Evolutionary conservation across 73 alveolate genomes (phyloP).

Genomic region (Stentor roeselii): DNA sequence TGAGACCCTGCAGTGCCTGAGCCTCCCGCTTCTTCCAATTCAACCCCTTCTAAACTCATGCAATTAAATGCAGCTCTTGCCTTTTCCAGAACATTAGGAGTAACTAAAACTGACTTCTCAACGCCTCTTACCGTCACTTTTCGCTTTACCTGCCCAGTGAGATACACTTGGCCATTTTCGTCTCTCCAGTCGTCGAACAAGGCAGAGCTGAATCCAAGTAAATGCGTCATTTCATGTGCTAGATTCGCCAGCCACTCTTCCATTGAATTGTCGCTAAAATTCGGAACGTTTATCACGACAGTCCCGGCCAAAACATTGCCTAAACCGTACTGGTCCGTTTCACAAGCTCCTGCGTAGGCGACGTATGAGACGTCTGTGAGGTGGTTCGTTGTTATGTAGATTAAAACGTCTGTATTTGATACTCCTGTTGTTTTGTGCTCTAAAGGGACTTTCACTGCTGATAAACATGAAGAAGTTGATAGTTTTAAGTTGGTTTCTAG

Average conservation of each 20-base stretch:
- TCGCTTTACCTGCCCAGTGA: too few relatives aligned
- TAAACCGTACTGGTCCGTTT: not conserved
- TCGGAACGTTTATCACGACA: not conserved
- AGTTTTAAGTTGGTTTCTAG: too few relatives aligned
- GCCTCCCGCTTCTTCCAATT: constrained; percentile 43
- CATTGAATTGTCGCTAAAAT: not conserved
- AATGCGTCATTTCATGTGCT: not conserved
- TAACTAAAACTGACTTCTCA: not conserved
- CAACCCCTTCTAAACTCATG: constrained; percentile 21
- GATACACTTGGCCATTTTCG: too few relatives aligned
- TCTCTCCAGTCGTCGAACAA: too few relatives aligned
- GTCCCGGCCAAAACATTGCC: not conserved
- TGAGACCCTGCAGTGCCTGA: constrained; percentile 44
- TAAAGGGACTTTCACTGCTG: not conserved
- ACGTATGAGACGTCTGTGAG: not conserved
- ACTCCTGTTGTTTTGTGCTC: not conserved
- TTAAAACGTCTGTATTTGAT: not conserved
- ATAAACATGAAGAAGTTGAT: too few relatives aligned
- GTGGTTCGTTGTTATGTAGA: not conserved
- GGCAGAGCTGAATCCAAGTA: not conserved
- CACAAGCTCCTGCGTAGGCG: not conserved
- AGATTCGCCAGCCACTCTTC: not conserved
- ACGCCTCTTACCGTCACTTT: too few relatives aligned
- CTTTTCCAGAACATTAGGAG: not conserved
- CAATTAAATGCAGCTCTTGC: not conserved